phyloP scores from a whole-genome alignment of 2,329 filamentous ascomycete species.

The Claviceps lovelessii region DNA sequence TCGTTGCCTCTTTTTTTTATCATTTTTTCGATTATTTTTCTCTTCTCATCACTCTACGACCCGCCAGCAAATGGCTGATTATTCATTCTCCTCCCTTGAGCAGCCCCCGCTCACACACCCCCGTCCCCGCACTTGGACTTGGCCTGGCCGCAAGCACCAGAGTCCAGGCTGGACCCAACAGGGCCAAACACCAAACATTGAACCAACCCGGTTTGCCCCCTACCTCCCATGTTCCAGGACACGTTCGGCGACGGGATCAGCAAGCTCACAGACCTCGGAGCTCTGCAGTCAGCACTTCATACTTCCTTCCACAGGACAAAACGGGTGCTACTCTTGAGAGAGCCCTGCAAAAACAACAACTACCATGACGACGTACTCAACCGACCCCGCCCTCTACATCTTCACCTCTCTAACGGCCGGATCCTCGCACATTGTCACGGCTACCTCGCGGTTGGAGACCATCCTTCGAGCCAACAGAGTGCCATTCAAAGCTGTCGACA shows the following conservation, averaged over 20 bases:
- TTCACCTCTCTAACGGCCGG: conserved; percentile 94
- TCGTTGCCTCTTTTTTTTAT: too few relatives aligned
- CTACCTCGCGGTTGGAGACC: conserved; percentile 87
- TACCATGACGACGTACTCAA: conserved; percentile 31
- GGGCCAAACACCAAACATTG: too few relatives aligned
- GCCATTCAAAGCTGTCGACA: conserved; percentile 82
- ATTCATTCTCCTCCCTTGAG: too few relatives aligned
- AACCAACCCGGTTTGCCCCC: neutral
- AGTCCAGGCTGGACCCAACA: too few relatives aligned
- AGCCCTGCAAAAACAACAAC: neutral
- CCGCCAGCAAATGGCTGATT: too few relatives aligned
- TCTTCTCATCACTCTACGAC: too few relatives aligned
- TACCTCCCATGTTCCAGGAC: neutral
- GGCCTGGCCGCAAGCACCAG: too few relatives aligned
- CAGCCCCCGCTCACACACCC: too few relatives aligned
- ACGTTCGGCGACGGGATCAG: neutral
- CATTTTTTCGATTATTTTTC: too few relatives aligned
- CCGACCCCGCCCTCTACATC: conserved; percentile 69
- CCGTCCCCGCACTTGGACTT: too few relatives aligned
- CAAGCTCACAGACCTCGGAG: neutral
- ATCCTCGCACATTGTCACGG: conserved; percentile 90
- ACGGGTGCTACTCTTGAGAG: too few relatives aligned
- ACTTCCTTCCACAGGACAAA: neutral
- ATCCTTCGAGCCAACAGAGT: conserved; percentile 92
- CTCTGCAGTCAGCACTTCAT: neutral